These are phyloP conservation scores for Puya raimondii DNA, from an alignment of 176 grass and related monocot species.

Conservation along the genomic window DNA sequence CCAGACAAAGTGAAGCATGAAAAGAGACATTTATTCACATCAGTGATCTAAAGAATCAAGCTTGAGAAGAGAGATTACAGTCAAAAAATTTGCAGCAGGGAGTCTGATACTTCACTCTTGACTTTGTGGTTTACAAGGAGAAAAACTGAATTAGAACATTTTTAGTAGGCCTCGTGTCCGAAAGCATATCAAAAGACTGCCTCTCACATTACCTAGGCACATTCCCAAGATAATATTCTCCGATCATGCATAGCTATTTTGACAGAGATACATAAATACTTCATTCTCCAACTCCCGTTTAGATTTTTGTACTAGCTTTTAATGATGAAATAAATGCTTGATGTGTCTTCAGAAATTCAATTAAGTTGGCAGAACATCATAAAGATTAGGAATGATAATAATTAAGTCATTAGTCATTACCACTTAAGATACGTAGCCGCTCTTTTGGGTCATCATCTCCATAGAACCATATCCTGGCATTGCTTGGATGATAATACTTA, in stretches of 20 bases:
- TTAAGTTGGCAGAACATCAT: background rate
- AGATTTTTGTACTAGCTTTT: background rate
- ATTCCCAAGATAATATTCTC: no score
- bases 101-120: no score
- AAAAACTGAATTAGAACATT: no score
- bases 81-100: no score
- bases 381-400: background rate
- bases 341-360: background rate
- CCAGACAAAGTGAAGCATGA: background rate
- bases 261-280: no score
- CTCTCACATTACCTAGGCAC: no score
- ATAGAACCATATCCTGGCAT: conserved; percentile 98
- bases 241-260: no score
- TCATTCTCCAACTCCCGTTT: background rate
- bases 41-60: background rate
- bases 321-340: background rate
- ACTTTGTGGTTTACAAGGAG: no score
- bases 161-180: no score
- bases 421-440: conserved; percentile 64
- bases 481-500: conserved; percentile 90
- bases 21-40: background rate
- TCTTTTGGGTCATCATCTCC: conserved; percentile 87
- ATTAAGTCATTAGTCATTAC: conserved; percentile 28
- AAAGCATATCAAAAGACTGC: no score
- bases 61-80: no score